phyloP scores from a whole-genome alignment of 1,284 basidiomycete genomes.

The Pascua guehoae region DNA sequence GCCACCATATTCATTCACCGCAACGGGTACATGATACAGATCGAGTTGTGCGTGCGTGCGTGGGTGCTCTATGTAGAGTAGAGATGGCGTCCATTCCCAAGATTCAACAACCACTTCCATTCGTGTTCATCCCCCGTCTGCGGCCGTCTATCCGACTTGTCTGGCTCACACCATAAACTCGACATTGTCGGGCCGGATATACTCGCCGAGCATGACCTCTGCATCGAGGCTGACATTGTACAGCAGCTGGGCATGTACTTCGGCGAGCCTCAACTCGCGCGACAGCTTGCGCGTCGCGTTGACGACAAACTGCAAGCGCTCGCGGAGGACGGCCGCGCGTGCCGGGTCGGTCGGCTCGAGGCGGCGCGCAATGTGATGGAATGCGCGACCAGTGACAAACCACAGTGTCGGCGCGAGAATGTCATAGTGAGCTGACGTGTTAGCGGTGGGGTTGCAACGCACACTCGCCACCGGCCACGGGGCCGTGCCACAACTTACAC shows the following conservation, averaged over 20 bases:
- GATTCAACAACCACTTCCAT: too few relatives aligned
- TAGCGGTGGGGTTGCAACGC: background rate
- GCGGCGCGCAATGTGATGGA: constrained; percentile 15
- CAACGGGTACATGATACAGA: too few relatives aligned
- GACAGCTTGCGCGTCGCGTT: constrained; percentile 9
- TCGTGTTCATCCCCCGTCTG: too few relatives aligned
- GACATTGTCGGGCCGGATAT: constrained; percentile 18
- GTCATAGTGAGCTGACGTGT: constrained; percentile 17
- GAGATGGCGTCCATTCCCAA: too few relatives aligned
- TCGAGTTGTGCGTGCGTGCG: too few relatives aligned
- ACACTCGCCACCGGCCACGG: too few relatives aligned
- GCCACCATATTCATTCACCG: too few relatives aligned
- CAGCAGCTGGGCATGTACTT: constrained; percentile 19
- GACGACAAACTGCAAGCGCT: constrained; percentile 7
- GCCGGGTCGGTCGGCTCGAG: constrained; percentile 9
- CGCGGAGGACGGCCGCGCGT: constrained; percentile 5
- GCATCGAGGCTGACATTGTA: constrained; percentile 17
- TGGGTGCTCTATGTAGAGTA: too few relatives aligned
- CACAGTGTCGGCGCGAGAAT: constrained; percentile 11
- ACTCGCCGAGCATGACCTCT: constrained; percentile 23
- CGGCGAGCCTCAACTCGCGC: constrained; percentile 9
- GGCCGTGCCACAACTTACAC: constrained; percentile 14
- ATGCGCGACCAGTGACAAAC: constrained; percentile 12
- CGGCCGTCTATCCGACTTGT: background rate
- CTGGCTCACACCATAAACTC: constrained; percentile 1